Percentiles rank a stretch among this genome's conserved stretches.
Evolutionary conservation across 169 alveolate genomes (phyloP).

Genomic region (Plasmodium gonderi): DNA sequence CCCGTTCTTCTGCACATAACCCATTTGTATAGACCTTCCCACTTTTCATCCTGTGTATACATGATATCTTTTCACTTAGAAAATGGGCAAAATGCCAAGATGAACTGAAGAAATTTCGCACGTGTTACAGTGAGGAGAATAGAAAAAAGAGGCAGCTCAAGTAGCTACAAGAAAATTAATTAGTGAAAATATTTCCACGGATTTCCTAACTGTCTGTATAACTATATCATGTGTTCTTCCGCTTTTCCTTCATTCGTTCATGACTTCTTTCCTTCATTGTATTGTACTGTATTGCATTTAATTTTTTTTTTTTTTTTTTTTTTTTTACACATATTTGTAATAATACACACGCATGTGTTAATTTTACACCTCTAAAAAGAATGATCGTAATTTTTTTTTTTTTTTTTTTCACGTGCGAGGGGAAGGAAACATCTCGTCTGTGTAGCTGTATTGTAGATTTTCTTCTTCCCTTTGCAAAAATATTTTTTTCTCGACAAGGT

Average conservation of each 20-base stretch:
- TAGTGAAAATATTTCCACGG: not conserved
- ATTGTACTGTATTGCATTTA: not conserved
- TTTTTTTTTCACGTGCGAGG: not conserved
- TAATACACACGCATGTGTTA: not conserved
- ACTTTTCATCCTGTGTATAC: not conserved
- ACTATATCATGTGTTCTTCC: not conserved
- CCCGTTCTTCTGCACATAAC: too few relatives aligned
- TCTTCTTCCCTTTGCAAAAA: too few relatives aligned
- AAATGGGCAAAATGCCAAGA: constrained; percentile 79
- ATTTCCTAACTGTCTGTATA: not conserved
- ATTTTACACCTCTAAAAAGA: not conserved
- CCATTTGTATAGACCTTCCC: too few relatives aligned
- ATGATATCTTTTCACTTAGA: constrained; percentile 26
- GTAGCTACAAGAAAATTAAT: not conserved
- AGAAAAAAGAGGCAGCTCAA: not conserved
- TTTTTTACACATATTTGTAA: not conserved
- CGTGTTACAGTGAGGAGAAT: not conserved
- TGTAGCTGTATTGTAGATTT: too few relatives aligned
- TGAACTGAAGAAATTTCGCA: constrained; percentile 65
- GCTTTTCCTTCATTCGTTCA: not conserved
- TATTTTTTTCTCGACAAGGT: too few relatives aligned
- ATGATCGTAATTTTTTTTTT: too few relatives aligned
- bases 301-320: not conserved
- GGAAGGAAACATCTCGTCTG: not conserved
- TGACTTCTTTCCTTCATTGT: not conserved